Evolutionary conservation across 352 stramenopile genomes (phyloP).

Genomic region (Phytophthora multivora): DNA sequence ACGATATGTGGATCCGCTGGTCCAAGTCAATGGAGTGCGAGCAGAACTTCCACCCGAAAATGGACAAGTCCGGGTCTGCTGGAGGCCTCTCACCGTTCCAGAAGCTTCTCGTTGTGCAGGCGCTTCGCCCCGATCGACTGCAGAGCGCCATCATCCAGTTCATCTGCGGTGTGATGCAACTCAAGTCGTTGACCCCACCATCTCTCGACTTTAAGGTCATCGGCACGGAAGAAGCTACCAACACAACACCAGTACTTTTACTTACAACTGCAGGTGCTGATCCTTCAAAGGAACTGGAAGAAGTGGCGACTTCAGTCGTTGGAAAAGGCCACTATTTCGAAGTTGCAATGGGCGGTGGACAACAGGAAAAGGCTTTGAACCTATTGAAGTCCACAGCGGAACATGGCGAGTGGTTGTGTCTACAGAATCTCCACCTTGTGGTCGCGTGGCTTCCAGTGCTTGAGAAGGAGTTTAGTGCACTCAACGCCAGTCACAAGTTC

Average conservation of each 20-base stretch:
- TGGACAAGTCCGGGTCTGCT: constrained; percentile 58
- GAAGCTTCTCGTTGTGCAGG: constrained; percentile 92
- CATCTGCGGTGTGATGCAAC: constrained; percentile 84
- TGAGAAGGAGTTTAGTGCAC: constrained; percentile 89
- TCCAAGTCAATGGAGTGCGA: constrained; percentile 90
- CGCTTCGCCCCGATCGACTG: constrained; percentile 89
- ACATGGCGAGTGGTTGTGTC: constrained; percentile 93
- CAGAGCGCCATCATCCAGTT: constrained; percentile 92
- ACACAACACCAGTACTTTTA: constrained; percentile 87
- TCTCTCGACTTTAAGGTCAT: constrained; percentile 81
- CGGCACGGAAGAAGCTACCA: constrained; percentile 66
- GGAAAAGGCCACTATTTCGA: constrained; percentile 91
- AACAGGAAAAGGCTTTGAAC: constrained; percentile 91
- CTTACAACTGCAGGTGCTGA: constrained; percentile 94
- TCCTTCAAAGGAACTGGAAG: constrained; percentile 93
- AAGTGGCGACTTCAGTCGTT: constrained; percentile 87
- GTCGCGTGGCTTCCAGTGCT: constrained; percentile 92
- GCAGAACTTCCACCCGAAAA: constrained; percentile 89
- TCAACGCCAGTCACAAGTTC: constrained; percentile 86
- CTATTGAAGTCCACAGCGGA: constrained; percentile 79
- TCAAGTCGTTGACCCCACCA: constrained; percentile 88
- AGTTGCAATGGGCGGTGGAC: constrained; percentile 94
- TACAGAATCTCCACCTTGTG: constrained; percentile 97
- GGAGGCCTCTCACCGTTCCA: constrained; percentile 89
- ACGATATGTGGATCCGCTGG: constrained; percentile 91